Evolutionary conservation across 2,329 filamentous ascomycete species (phyloP), one percentile per base, ranked within the genome.

Genomic region (Neocatenulostroma microsporum): DNA sequence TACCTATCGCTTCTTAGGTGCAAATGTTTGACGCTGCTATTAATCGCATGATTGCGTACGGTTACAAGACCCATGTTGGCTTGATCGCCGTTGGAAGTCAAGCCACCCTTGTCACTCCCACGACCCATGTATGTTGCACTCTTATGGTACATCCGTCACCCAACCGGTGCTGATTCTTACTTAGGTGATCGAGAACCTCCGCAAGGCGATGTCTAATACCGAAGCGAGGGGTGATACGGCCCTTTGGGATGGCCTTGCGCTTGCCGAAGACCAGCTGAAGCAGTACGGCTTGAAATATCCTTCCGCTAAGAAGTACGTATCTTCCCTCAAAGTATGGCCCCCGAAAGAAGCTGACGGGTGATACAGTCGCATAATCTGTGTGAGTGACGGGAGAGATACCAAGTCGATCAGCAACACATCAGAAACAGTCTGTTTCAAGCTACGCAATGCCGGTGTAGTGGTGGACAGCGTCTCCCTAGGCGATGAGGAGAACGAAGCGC

Each of bases 111-210:
- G 33, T 46, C 4, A 54, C 57, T 30, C 36, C 40, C 0, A 41
- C 60, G 12, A 59, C 56, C 2, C 52, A 58, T 30, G n/a, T n/a
- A n/a, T n/a, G n/a, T n/a, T n/a, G n/a, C n/a, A n/a, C n/a, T n/a
- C n/a, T n/a, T n/a, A n/a, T n/a, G n/a, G n/a, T n/a, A n/a, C n/a
- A n/a, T n/a, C n/a, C n/a, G n/a, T n/a, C n/a, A n/a, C n/a, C n/a
- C n/a, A n/a, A n/a, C n/a, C n/a, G n/a, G n/a, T n/a, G n/a, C n/a
- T n/a, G n/a, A n/a, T n/a, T n/a, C n/a, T n/a, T n/a, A n/a, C n/a
- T n/a, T n/a, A n/a, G n/a, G 54, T 60, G 5, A 40, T 63, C 4
- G 59, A 63, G 34, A 58, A 62, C 44, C 61, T 63, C 34, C 47
- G 60, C 6, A 48, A 53, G 20, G 52, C 55, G 6, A 51, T 60